A percentile compares a stretch with the other conserved stretches of the same genome.
Evolutionary conservation across 768 basidiomycete genomes (phyloP).

Genomic region (Mycena vulgaris): DNA sequence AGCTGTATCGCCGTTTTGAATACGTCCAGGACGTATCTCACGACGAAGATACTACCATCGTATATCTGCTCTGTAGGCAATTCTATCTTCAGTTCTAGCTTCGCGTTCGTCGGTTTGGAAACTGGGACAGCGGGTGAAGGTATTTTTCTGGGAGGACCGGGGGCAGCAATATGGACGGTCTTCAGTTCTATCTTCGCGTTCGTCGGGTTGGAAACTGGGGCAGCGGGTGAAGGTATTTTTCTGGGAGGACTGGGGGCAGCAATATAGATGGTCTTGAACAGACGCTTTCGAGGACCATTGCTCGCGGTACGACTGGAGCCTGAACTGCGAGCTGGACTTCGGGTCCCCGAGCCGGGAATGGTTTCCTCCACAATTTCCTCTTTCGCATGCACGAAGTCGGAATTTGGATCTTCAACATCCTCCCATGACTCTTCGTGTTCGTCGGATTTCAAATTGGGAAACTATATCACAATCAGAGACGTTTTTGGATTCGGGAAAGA

Average conservation of each 20-base stretch:
- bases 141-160: background rate
- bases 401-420: constrained; percentile 21
- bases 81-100: too few species aligned
- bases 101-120: constrained; percentile 1
- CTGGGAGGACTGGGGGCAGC: constrained; percentile 1
- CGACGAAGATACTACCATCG: constrained; percentile 48
- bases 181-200: constrained; percentile 18
- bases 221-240: constrained; percentile 2
- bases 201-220: background rate
- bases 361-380: constrained; percentile 11
- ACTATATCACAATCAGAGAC: background rate
- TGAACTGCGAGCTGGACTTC: constrained; percentile 11
- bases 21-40: constrained; percentile 65
- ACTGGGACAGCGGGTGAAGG: background rate
- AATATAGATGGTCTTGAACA: constrained; percentile 13
- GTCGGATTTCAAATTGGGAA: background rate
- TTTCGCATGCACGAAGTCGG: background rate
- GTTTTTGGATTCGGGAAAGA: background rate
- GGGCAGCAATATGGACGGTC: constrained; percentile 13
- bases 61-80: constrained; percentile 23
- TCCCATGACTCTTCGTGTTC: constrained; percentile 31
- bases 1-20: constrained; percentile 61
- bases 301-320: constrained; percentile 20
- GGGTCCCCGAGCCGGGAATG: constrained; percentile 10
- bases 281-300: constrained; percentile 34